These are phyloP conservation scores for Picochlorum sp. DNA, from an alignment of 139 green algal genomes.

Conservation along the genomic window DNA sequence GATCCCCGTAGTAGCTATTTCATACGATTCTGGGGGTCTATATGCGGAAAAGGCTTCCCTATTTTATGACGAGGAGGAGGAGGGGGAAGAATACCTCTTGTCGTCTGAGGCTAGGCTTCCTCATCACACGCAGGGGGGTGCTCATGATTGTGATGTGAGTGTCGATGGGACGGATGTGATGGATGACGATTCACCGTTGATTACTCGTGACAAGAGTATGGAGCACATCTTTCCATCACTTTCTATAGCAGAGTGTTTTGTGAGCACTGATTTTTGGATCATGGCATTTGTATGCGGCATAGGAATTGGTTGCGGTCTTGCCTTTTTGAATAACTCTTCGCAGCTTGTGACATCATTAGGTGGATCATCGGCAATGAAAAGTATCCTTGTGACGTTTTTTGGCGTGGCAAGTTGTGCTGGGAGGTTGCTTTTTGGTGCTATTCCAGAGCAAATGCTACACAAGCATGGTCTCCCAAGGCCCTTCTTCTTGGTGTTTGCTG, in stretches of 20 bases:
- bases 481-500: slow-evolving; percentile 1
- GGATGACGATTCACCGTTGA: background rate
- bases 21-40: slow-evolving; percentile 23
- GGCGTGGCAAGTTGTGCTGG: slow-evolving; percentile 55
- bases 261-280: slow-evolving; percentile 56
- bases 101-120: background rate
- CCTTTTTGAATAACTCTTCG: slow-evolving; percentile 70
- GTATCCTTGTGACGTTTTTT: slow-evolving; percentile 67
- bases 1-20: slow-evolving; percentile 29
- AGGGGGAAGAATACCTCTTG: background rate
- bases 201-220: background rate
- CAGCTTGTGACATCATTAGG: slow-evolving; percentile 48
- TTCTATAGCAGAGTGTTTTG: slow-evolving; percentile 19
- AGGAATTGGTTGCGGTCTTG: slow-evolving; percentile 48
- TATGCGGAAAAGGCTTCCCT: background rate
- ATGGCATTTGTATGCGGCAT: slow-evolving; percentile 41
- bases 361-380: slow-evolving; percentile 30
- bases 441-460: slow-evolving; percentile 9
- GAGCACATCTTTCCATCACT: background rate
- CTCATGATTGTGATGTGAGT: background rate
- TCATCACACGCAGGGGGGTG: background rate
- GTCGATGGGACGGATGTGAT: background rate
- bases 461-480: slow-evolving; percentile 6
- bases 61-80: background rate
- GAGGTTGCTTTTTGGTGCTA: slow-evolving; percentile 3